Evolutionary conservation across 331 rosid genomes (phyloP), one percentile per base, ranked within the genome.

Genomic region (Dryas integrifolia): DNA sequence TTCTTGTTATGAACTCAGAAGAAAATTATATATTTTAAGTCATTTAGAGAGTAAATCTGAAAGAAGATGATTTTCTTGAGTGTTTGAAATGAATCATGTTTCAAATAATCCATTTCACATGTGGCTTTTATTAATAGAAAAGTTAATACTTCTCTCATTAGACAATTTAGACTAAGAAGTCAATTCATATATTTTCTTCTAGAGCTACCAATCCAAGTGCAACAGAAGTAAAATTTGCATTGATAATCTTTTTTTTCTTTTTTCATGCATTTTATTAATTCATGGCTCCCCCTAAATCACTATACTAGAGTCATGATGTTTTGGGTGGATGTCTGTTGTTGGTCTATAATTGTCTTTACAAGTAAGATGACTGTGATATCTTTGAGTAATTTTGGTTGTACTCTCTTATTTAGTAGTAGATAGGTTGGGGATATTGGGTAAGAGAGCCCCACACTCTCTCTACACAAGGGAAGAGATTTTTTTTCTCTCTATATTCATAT

Each of bases 281-380:
- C 40, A 44, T 57, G 44, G 7, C 30, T 16, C 35, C 73, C 1
- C 46, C n/a, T 39, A 40, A n/a, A 64, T 63, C 65, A 56, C 40
- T n/a, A 18, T 71, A 48, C 71, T 60, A 9, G 10, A 61, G 3
- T 62, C 9, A 8, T 49, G 15, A 8, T 72, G 10, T 53, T 65
- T 53, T n/a, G 46, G 47, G 49, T 69, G 40, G 66, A 18, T 69
- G 69, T 30, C 56, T 50, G 30, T 43, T 59, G 58, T 55, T 64
- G 35, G 35, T 30, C 60, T 51, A 16, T 41, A 41, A 56, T 69
- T 35, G 4, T 63, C 47, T 58, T 14, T 48, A 21, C 15, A n/a
- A 48, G 58, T 16, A 57, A 30, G 48, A 24, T 47, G 75, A 7
- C 14, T 11, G 44, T 48, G 21, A n/a, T 61, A 12, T 50, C 14